phyloP scores from a whole-genome alignment of 2,329 filamentous ascomycete species.

The Pezicula rhizophila region DNA sequence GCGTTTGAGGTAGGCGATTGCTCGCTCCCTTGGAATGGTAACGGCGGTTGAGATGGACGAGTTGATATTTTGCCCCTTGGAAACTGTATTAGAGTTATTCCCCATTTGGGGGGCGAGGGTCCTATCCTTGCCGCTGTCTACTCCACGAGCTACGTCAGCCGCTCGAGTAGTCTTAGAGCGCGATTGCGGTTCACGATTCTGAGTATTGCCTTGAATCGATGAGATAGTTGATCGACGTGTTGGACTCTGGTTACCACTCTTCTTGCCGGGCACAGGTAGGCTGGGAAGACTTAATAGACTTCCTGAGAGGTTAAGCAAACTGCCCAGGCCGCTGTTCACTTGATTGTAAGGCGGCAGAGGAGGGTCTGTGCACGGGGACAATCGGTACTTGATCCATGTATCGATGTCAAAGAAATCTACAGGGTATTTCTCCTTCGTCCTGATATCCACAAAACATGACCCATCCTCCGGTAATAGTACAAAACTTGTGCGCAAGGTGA shows the following conservation, averaged over 20 bases:
- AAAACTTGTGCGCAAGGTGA: conserved; percentile 82
- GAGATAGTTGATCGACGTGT: conserved; percentile 10
- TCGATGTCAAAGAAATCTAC: conserved; percentile 79
- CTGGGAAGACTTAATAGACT: conserved; percentile 27
- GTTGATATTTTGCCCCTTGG: conserved; percentile 17
- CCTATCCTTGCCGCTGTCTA: conserved; percentile 21
- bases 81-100: conserved; percentile 14
- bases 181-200: conserved; percentile 4
- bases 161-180: conserved; percentile 19
- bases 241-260: conserved; percentile 15
- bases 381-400: conserved; percentile 71
- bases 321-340: conserved; percentile 29
- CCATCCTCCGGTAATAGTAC: conserved; percentile 81
- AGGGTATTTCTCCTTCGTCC: conserved; percentile 72
- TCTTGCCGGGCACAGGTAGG: conserved; percentile 22
- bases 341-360: conserved; percentile 53
- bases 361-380: conserved; percentile 70
- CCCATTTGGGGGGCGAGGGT: conserved; percentile 24
- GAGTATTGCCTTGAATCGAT: conserved; percentile 20
- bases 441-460: conserved; percentile 72
- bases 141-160: conserved; percentile 17
- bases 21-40: conserved; percentile 26
- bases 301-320: conserved; percentile 27
- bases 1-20: conserved; percentile 63
- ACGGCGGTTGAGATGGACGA: conserved; percentile 26